Percentiles rank a stretch among this genome's conserved stretches.
Evolutionary conservation across 768 basidiomycete species (phyloP).

Genomic region (Kockovaella imperatae): DNA sequence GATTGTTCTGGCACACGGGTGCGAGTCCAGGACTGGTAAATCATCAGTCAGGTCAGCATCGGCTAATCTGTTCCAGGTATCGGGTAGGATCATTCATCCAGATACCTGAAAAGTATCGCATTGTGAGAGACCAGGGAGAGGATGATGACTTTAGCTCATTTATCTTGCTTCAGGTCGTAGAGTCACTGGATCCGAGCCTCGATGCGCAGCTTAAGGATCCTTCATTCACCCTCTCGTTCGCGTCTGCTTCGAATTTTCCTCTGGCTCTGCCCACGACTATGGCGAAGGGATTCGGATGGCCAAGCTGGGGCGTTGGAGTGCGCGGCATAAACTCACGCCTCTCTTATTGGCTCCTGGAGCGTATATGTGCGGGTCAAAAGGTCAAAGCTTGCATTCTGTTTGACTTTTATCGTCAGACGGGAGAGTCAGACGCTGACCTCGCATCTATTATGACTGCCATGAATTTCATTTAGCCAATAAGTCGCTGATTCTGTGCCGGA

Average conservation of each 20-base stretch:
- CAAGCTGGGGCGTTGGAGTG: constrained; percentile 64
- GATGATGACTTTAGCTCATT: no score
- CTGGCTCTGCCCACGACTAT: constrained; percentile 67
- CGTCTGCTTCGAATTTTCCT: constrained; percentile 74
- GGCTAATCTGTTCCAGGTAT: constrained; percentile 54
- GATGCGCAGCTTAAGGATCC: no score
- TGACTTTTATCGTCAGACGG: constrained; percentile 31
- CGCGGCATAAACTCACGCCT: constrained; percentile 77
- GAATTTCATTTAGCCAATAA: constrained; percentile 15
- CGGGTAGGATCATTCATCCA: constrained; percentile 66
- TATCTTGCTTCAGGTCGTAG: no score
- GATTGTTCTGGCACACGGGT: constrained; percentile 50
- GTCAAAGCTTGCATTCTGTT: constrained; percentile 17
- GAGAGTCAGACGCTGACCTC: constrained; percentile 10
- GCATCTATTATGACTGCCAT: constrained; percentile 24
- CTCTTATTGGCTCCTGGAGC: constrained; percentile 60
- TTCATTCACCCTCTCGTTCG: constrained; percentile 63
- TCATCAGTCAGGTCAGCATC: constrained; percentile 3
- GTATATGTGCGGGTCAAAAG: constrained; percentile 10
- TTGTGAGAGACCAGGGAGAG: constrained; percentile 32
- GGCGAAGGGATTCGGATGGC: constrained; percentile 79
- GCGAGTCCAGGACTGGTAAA: constrained; percentile 76
- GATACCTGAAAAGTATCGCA: constrained; percentile 70
- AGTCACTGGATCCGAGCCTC: no score
- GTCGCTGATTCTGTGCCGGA: background rate